A percentile compares a stretch with the other conserved stretches of the same genome.
These are phyloP conservation scores for Podaxis rugospora DNA, from an alignment of 768 basidiomycete species.

Conservation along the genomic window DNA sequence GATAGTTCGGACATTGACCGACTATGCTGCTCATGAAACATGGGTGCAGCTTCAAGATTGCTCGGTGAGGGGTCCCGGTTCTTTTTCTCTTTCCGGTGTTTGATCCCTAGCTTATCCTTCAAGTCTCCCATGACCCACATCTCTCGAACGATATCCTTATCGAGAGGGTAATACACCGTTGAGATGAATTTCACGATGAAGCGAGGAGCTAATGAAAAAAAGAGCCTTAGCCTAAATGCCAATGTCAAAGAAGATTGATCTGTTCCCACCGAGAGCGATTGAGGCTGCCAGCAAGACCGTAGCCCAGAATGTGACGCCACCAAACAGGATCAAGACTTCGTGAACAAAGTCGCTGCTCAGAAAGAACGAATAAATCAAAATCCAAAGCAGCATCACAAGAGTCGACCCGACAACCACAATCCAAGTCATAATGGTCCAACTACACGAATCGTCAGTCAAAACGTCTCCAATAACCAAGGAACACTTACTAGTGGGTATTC, in stretches of 20 bases:
- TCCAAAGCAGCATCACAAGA: constrained; percentile 82
- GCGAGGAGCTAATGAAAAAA: constrained; percentile 56
- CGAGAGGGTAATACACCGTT: constrained; percentile 70
- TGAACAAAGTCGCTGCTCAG: constrained; percentile 65
- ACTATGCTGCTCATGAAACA: constrained; percentile 61
- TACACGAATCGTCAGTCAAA: constrained; percentile 25
- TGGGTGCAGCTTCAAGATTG: constrained; percentile 63
- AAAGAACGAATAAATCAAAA: constrained; percentile 84
- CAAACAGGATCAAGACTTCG: constrained; percentile 70
- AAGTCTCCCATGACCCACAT: constrained; percentile 83
- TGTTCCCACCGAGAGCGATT: constrained; percentile 61
- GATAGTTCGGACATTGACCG: constrained; percentile 65
- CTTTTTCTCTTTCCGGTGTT: constrained; percentile 53
- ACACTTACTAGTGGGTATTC: constrained; percentile 82
- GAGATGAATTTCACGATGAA: constrained; percentile 73
- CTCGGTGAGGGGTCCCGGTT: constrained; percentile 22
- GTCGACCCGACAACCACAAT: constrained; percentile 75
- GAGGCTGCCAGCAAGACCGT: constrained; percentile 65
- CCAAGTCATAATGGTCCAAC: constrained; percentile 87
- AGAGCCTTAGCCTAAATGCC: not conserved
- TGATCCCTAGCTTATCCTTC: constrained; percentile 75
- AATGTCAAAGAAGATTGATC: not conserved
- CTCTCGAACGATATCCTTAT: constrained; percentile 90
- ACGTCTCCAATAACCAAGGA: constrained; percentile 16
- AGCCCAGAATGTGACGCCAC: constrained; percentile 81